phyloP scores from a whole-genome alignment of 441 rosid genomes.

The Geranium incanum region DNA sequence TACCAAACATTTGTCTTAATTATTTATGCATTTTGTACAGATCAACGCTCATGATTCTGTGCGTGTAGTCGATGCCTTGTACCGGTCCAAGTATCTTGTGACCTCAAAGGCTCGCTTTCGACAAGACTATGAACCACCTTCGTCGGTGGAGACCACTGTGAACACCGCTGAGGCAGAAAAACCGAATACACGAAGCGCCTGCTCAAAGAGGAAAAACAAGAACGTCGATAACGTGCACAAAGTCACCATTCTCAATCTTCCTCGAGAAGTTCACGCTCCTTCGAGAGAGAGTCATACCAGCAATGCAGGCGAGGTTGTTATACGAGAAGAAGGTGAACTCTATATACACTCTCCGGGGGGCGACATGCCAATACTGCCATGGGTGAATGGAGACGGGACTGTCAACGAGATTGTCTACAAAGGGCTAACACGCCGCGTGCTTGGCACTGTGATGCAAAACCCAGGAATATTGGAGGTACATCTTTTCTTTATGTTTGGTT shows the following conservation, averaged over 20 bases:
- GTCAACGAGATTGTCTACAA: constrained; percentile 52
- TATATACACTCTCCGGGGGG: constrained; percentile 27
- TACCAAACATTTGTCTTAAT: constrained; percentile 13
- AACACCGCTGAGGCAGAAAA: constrained; percentile 35
- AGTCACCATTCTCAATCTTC: constrained; percentile 85
- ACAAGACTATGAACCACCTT: constrained; percentile 28
- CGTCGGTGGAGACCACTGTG: constrained; percentile 29
- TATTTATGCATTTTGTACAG: constrained; percentile 30
- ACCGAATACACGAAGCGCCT: constrained; percentile 23
- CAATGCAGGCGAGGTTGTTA: constrained; percentile 21
- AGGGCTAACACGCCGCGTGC: constrained; percentile 72
- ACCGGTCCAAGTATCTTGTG: constrained; percentile 75
- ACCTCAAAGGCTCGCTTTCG: constrained; percentile 32
- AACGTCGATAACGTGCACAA: constrained; percentile 45
- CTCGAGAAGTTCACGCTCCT: constrained; percentile 41
- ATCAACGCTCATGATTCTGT: constrained; percentile 56
- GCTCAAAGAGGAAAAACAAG: constrained; percentile 23
- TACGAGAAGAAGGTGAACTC: constrained; percentile 26
- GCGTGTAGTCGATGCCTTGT: constrained; percentile 68
- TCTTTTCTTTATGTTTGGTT: constrained; percentile 10
- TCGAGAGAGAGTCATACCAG: constrained; percentile 28
- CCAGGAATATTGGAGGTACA: constrained; percentile 88
- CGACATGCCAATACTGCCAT: constrained; percentile 67
- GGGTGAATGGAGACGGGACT: constrained; percentile 90
- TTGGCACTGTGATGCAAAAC: constrained; percentile 79